Evolutionary conservation across 148 eudicot genomes (phyloP).

Genomic region (Chenopodium album): DNA sequence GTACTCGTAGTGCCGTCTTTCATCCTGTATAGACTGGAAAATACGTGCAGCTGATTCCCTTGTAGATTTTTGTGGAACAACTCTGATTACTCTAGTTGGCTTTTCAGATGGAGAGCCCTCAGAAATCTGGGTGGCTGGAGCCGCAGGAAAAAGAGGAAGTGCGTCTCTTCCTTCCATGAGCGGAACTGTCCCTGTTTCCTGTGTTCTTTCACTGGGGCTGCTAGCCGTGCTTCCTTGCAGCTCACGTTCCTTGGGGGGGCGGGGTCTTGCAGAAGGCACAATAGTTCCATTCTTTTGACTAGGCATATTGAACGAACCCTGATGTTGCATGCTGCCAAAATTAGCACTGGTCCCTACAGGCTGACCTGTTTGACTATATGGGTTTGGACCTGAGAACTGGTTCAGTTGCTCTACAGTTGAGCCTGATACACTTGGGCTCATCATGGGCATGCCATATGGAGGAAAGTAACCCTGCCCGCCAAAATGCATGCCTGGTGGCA

Average conservation of each 20-base stretch:
- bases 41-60: conserved; percentile 72
- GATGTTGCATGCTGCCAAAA: conserved; percentile 33
- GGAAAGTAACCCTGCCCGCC: conserved; percentile 61
- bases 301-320: conserved; percentile 39
- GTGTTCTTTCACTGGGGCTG: conserved; percentile 48
- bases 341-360: conserved; percentile 27
- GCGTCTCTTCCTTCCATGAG: conserved; percentile 36
- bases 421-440: conserved; percentile 44
- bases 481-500: conserved; percentile 43
- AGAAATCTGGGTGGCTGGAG: conserved; percentile 30
- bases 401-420: conserved; percentile 47
- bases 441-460: conserved; percentile 58
- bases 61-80: conserved; percentile 74
- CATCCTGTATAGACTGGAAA: conserved; percentile 79
- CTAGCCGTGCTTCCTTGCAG: conserved; percentile 59
- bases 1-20: conserved; percentile 52
- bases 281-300: conserved; percentile 29
- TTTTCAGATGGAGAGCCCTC: conserved; percentile 29
- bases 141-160: conserved; percentile 42
- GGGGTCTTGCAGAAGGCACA: conserved; percentile 21
- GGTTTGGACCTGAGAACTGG: conserved; percentile 31
- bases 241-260: conserved; percentile 41
- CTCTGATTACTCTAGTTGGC: conserved; percentile 57
- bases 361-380: conserved; percentile 33
- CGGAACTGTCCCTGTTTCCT: conserved; percentile 9